Percentiles rank a stretch among this genome's conserved stretches.
These are phyloP conservation scores for Waltiozyma sp. DNA, from an alignment of 1,139 yeast genomes.

Conservation along the genomic window DNA sequence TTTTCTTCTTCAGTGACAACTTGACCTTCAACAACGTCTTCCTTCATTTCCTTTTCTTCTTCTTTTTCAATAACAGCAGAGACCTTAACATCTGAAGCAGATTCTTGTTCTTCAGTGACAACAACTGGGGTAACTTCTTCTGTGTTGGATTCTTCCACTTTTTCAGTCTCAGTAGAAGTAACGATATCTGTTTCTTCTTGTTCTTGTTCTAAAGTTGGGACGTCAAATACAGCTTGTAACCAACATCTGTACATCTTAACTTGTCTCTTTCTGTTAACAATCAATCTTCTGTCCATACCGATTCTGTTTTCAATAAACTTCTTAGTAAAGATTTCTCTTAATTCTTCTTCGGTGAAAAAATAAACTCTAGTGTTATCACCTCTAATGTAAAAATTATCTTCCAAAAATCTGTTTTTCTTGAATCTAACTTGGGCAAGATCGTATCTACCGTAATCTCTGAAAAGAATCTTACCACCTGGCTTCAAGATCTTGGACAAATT, in stretches of 20 bases:
- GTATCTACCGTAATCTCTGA: constrained; percentile 92
- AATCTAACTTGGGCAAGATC: constrained; percentile 93
- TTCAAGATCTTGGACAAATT: constrained; percentile 66
- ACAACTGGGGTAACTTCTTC: background rate
- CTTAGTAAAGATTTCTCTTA: constrained; percentile 59
- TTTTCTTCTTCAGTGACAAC: background rate
- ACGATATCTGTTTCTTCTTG: no score
- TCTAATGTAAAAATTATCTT: constrained; percentile 88
- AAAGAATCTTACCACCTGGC: constrained; percentile 85
- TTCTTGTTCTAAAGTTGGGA: constrained; percentile 15
- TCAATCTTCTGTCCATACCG: constrained; percentile 80
- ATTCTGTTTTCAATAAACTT: constrained; percentile 61
- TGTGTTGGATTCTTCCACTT: background rate
- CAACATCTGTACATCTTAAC: constrained; percentile 94
- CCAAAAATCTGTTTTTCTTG: constrained; percentile 76
- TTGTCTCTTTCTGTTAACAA: constrained; percentile 86
- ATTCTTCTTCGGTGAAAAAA: constrained; percentile 90
- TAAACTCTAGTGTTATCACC: constrained; percentile 98
- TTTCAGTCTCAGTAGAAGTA: no score
- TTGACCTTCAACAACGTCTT: background rate
- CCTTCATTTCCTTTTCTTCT: no score
- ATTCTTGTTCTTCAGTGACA: background rate
- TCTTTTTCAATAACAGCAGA: background rate
- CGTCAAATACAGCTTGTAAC: constrained; percentile 83
- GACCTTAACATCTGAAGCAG: background rate